phyloP scores from a whole-genome alignment of 2,329 filamentous ascomycete genomes.

The Colletotrichum paranaense region DNA sequence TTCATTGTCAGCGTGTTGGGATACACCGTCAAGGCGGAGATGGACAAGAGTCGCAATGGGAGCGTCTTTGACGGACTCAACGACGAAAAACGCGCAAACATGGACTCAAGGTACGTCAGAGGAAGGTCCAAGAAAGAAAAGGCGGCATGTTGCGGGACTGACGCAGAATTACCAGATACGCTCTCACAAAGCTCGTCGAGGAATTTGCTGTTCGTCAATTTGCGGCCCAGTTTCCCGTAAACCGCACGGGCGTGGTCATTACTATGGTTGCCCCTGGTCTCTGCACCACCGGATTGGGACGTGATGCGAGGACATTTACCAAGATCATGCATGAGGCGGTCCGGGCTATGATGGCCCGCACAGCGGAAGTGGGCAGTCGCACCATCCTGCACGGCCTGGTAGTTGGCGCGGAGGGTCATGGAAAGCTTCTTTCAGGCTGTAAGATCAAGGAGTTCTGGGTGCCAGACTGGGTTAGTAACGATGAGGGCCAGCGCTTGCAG shows the following conservation, averaged over 20 bases:
- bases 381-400: slow-evolving; percentile 41
- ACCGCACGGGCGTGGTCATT: slow-evolving; percentile 44
- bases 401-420: slow-evolving; percentile 42
- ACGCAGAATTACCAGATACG: slow-evolving; percentile 37
- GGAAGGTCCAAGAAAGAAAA: background rate
- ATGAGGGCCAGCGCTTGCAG: slow-evolving; percentile 13
- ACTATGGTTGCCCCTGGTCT: slow-evolving; percentile 47
- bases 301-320: slow-evolving; percentile 7
- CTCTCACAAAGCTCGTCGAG: slow-evolving; percentile 43
- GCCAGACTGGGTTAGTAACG: slow-evolving; percentile 19
- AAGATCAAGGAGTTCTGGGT: slow-evolving; percentile 41
- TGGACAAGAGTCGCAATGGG: slow-evolving; percentile 36
- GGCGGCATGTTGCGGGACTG: no score
- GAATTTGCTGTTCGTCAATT: slow-evolving; percentile 42
- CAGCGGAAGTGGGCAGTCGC: slow-evolving; percentile 43
- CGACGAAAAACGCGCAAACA: slow-evolving; percentile 35
- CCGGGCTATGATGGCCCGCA: slow-evolving; percentile 33
- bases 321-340: slow-evolving; percentile 5
- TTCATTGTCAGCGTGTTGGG: slow-evolving; percentile 35
- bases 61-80: slow-evolving; percentile 46
- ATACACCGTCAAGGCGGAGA: slow-evolving; percentile 25
- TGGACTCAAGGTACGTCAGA: slow-evolving; percentile 13
- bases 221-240: slow-evolving; percentile 40
- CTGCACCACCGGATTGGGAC: slow-evolving; percentile 40
- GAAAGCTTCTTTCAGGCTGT: slow-evolving; percentile 40